phyloP scores from a whole-genome alignment of 2,329 filamentous ascomycete species.

The Cladosporium sp. region DNA sequence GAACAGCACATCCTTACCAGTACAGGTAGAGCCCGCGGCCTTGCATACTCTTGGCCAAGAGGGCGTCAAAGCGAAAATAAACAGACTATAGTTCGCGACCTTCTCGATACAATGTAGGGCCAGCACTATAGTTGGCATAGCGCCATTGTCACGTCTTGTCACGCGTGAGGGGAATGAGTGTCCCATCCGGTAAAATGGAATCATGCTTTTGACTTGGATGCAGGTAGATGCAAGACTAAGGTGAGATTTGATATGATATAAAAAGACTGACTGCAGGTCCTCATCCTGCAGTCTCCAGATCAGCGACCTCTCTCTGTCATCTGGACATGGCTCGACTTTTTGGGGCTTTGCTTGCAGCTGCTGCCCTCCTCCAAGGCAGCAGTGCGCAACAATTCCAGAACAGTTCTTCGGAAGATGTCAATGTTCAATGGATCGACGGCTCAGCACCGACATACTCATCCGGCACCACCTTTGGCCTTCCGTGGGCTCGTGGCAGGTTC shows the following conservation, averaged over 20 bases:
- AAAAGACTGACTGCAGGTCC: neutral
- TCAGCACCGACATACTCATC: conserved; percentile 18
- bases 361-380: neutral
- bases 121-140: conserved; percentile 1
- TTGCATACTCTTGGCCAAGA: conserved; percentile 2
- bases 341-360: neutral
- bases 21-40: neutral
- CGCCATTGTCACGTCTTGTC: conserved; percentile 11
- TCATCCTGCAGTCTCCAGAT: neutral
- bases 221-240: neutral
- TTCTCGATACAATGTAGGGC: conserved; percentile 5
- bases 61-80: neutral
- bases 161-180: conserved; percentile 6
- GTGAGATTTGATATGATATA: neutral
- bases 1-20: conserved; percentile 5
- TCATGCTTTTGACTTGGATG: neutral
- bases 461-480: conserved; percentile 38
- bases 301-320: neutral
- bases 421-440: conserved; percentile 12
- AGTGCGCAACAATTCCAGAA: neutral
- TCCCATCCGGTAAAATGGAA: conserved; percentile 7
- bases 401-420: neutral
- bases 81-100: neutral
- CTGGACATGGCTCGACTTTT: neutral
- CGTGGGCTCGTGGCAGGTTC: conserved; percentile 36